Conservation (phyloP, 2,329 filamentous ascomycete species). For the Monilinia polystroma region DNA sequence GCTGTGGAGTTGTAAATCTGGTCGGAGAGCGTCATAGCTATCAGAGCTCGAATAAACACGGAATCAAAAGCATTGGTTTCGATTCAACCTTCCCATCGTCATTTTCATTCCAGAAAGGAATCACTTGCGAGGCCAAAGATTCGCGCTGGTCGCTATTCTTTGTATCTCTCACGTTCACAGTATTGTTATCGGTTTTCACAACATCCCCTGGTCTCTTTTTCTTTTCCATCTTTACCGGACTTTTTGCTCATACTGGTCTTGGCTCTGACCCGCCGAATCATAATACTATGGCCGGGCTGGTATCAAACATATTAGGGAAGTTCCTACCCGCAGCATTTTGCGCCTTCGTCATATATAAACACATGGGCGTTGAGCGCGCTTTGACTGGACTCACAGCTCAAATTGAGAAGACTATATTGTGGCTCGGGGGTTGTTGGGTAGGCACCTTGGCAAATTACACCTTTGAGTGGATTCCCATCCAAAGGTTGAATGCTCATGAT, state of each 20-base stretch:
- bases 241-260: constrained; percentile 88
- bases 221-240: constrained; percentile 73
- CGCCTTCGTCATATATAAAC: constrained; percentile 83
- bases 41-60: constrained; percentile 63
- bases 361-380: constrained; percentile 72
- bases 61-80: constrained; percentile 75
- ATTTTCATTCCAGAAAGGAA: constrained; percentile 69
- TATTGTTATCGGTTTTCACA: constrained; percentile 77
- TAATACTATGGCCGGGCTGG: constrained; percentile 63
- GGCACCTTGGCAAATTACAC: constrained; percentile 94
- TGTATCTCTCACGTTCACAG: constrained; percentile 77
- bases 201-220: constrained; percentile 79
- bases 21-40: constrained; percentile 67
- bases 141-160: constrained; percentile 81
- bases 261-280: constrained; percentile 81
- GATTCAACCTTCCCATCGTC: constrained; percentile 87
- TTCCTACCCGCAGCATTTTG: constrained; percentile 86
- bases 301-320: constrained; percentile 76
- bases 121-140: constrained; percentile 70
- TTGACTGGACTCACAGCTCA: constrained; percentile 74
- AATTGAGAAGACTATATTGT: constrained; percentile 84
- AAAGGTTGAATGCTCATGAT: constrained; percentile 87
- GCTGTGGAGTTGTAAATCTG: constrained; percentile 77
- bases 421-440: constrained; percentile 87
- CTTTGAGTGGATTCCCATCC: constrained; percentile 88